A percentile compares a stretch with the other conserved stretches of the same genome.
Conservation (phyloP, 1,284 basidiomycete genomes). For the Acaromyces ingoldii region DNA sequence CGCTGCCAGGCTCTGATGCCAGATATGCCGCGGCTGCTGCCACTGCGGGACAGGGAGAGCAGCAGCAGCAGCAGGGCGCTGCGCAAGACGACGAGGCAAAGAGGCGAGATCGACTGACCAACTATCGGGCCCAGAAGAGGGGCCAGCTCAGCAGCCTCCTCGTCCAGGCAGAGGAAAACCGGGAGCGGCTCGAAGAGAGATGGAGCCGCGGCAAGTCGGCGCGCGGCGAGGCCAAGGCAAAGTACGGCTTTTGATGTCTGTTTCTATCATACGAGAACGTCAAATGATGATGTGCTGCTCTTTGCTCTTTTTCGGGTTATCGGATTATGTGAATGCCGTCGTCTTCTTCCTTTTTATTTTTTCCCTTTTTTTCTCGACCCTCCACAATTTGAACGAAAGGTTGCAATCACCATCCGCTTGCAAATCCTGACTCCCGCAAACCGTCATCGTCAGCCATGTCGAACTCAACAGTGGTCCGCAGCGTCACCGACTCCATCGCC, state of each 20-base stretch:
- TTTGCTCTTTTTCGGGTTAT: no score
- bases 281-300: no score
- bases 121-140: constrained; percentile 25
- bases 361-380: no score
- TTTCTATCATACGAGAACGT: no score
- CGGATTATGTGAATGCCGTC: no score
- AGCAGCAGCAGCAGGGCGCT: constrained; percentile 8
- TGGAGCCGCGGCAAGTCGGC: constrained; percentile 30
- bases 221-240: constrained; percentile 13
- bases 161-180: constrained; percentile 34
- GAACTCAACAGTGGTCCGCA: neutral
- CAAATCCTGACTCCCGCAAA: no score
- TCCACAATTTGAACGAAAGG: no score
- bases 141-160: constrained; percentile 44
- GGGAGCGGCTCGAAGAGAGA: constrained; percentile 32
- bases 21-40: constrained; percentile 27
- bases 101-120: constrained; percentile 25
- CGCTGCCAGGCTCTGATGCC: constrained; percentile 20
- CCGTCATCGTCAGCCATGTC: neutral
- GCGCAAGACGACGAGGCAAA: constrained; percentile 23
- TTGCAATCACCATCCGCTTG: no score
- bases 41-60: neutral
- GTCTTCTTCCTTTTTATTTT: no score
- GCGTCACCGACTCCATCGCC: constrained; percentile 15
- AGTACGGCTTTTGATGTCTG: constrained; percentile 31